Evolutionary conservation across 805 yeast species (phyloP), one percentile per base, ranked within the genome.

Genomic region (Suhomyces prunicola): DNA sequence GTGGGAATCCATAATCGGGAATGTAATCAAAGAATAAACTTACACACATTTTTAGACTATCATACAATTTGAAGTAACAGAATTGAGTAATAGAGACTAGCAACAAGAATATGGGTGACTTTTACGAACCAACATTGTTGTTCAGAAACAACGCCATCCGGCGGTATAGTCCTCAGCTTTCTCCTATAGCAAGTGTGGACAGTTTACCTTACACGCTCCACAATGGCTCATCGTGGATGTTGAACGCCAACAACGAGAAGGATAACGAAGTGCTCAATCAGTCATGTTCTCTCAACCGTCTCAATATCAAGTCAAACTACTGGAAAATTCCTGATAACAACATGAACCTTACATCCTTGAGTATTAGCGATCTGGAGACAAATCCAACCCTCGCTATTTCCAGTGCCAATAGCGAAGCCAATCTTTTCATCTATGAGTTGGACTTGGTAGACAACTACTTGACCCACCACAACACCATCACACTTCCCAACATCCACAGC

Each of bases 401-500:
- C 2, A 78, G 83, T 44, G 86, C 80, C 15, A 68, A 73, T 50
- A 33, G 51, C 2, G 65, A 65, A 4, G 72, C 76, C 45, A 84
- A 84, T 57, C 68, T 84, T 47, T 81, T 74, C 56, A 76, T 84
- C 40, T 84, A 81, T 60, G 76, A 76, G 47, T 61, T 82, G 48
- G 77, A 78, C 55, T 53, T 70, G 9, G 57, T 66, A 2, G 65
- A 68, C 31, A 73, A 72, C 54, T 68, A 72, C 42, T 67, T 84
- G 47, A 79, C 84, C 24, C 88, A 84, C 64, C 77, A 81, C 52
- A 79, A 79, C 56, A 82, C 87, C n/a, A 82, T 84, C 47, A 59
- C 84, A 0, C 65, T 84, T 29, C 85, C 88, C 2, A 76, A 79
- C 57, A 80, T 84, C 26, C 73, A 80, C 52, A 71, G 80, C 1